Percentiles rank a stretch among this genome's conserved stretches.
These are phyloP conservation scores for Bolboschoenoplectus hybrid DNA, from an alignment of 202 grass and related monocot genomes.

Conservation along the genomic window DNA sequence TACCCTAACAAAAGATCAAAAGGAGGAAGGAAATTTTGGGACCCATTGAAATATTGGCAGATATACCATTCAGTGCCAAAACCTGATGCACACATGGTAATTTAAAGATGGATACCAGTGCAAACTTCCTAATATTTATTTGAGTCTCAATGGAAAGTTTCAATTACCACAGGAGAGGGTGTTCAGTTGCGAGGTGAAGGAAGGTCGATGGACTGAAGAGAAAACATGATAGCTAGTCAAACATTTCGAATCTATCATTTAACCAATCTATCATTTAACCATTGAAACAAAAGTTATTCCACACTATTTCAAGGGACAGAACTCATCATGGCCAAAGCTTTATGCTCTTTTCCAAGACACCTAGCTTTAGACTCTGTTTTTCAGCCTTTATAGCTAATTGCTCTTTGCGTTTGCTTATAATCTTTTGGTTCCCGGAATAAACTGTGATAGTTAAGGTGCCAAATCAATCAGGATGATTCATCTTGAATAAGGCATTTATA, in stretches of 20 bases:
- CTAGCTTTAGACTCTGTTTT: neutral
- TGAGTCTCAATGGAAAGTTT: constrained; percentile 5
- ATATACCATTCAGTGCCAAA: neutral
- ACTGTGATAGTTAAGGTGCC: neutral
- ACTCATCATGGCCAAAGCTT: neutral
- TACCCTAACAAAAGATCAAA: constrained; percentile 27
- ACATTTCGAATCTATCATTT: constrained; percentile 15
- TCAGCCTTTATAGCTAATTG: neutral
- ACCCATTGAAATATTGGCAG: neutral
- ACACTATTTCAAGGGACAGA: neutral
- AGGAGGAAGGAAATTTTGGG: neutral
- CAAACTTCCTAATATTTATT: constrained; percentile 20
- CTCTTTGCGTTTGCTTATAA: neutral
- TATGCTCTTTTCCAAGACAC: neutral
- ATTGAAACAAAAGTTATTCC: constrained; percentile 10
- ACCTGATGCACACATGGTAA: neutral
- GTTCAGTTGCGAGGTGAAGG: constrained; percentile 54
- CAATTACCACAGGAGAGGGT: constrained; percentile 73
- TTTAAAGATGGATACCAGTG: neutral
- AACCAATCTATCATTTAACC: constrained; percentile 14
- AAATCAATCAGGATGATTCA: neutral
- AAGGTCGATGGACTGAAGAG: constrained; percentile 66
- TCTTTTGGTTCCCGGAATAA: constrained; percentile 17
- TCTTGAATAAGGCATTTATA: neutral
- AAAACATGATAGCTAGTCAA: constrained; percentile 55